Evolutionary conservation across 2,329 filamentous ascomycete genomes (phyloP), one percentile per base, ranked within the genome.

Genomic region (Ceratocystis ficicola): DNA sequence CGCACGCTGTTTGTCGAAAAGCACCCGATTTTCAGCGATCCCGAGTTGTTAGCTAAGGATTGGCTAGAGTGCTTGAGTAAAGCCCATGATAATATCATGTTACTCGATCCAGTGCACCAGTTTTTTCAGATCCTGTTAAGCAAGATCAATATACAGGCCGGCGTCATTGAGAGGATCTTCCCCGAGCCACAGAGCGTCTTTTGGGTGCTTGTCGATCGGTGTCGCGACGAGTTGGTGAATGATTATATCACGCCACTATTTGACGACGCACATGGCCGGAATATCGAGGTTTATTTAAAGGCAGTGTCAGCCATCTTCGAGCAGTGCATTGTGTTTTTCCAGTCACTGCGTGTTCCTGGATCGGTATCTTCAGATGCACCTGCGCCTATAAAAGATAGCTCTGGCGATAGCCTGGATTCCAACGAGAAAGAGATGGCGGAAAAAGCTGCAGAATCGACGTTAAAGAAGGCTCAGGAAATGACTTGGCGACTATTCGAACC

Each of bases 1-100:
- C 80, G 95, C 61, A 90, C 97, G 64, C 79, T 91, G 1, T 97
- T 96, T 73, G 85, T 96, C 65, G 87, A 93, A 66, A 93, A 94
- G 71, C 90, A 96, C 72, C 88, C 90, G 0, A 78, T 97, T 64
- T 88, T 97, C 74, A 80, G 85, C 66, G 86, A 90, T 67, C 85
- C 83, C 67, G 84, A 88, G 59, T 79, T 87, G 59, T 78, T 90
- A 62, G 86, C 87, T 25, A 70, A 72, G 5, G 89, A 87, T 70
- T 83, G 91, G 7, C 82, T 88, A 72, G 90, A 96, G 71, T 96
- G 93, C 73, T 78, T 99, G 66, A 87, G 90, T 71, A 81, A 83
- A 65, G 83, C 82, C 3, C 76, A 81, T 0, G 77, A 81, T 0
- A 87, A 87, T n/a, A 80, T 81, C 44, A 81, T 96, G 55, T 86